Base-by-base conservation (phyloP, 805 yeast species). In the Schwanniomyces vanrijiae region DNA sequence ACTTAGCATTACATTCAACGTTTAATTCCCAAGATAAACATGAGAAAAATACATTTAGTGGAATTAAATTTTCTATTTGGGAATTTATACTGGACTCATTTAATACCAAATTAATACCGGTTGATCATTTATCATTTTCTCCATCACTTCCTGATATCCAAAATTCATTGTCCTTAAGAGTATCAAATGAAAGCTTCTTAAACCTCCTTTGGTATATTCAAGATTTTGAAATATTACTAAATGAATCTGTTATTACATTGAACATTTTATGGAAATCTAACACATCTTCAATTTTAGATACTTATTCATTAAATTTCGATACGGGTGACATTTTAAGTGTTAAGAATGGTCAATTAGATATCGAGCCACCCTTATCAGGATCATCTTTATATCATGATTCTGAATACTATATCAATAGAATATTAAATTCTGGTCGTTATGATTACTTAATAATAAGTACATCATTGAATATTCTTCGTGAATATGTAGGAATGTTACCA, bases 221-320 rank as follows among this genome's bases (percentile, higher is more conserved):
- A 48, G 83, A 80, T 52, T 64, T 52, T 42, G 39, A 44, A 33
- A 20, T 40, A 4, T 44, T 40, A 6, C 24, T 41, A 19, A 21
- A n/a, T 10, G 43, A 41, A 8, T 31, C 45, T 8, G n/a, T 26
- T 21, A 25, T 58, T 7, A 38, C 42, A 14, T 73, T 71, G 52
- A 59, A 64, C 47, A 53, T 78, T 21, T 64, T 84, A 28, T 83
- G 88, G 88, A 85, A 84, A 56, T 80, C 87, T 53, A 84, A 84
- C 51, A 74, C 80, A 1, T 73, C 79, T 1, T 76, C 83, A 11
- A 64, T 73, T 35, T 52, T 80, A n/a, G 73, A 73, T 5, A 52
- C 54, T 2, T 64, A 61, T 42, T 29, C 35, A 1, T 20, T 59
- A 4, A 47, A 53, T 22, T 11, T 51, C 7, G 42, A 49, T 3